Base-by-base conservation (phyloP, 1,139 yeast genomes). In the Diutina mesorugosa region DNA sequence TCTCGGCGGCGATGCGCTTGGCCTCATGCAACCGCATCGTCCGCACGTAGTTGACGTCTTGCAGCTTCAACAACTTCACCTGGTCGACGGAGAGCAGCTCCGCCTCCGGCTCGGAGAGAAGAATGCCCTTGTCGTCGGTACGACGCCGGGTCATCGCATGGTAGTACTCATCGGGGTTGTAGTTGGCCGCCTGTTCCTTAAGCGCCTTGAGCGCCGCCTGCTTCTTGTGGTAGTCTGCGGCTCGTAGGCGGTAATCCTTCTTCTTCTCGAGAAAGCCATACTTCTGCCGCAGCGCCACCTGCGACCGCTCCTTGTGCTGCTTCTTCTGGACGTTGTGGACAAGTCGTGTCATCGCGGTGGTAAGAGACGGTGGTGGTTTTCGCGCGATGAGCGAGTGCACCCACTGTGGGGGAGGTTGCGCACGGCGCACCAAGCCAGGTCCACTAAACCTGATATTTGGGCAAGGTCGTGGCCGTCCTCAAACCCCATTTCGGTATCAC, bases 131-230 rank as follows among this genome's bases (percentile, higher is more conserved):
- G 4, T 77, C 74, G 62, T 88, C 95, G 4, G 95, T 83, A 63
- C 76, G 78, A 60, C 77, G 76, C 30, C 78, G 76, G 51, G 85
- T 81, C 98, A 93, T 93, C 26, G 90, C 93, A 80, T 90, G 96
- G 70, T 90, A 90, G 72, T 87, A 93, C 69, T 93, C 99, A 77
- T 93, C 98, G n/a, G 95, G 96, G 67, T 93, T 93, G 63, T 90
- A 80, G 54, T 78, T 78, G 53, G 77, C 74, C 1, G 88, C 95
- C 68, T 90, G 90, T 55, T 77, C 77, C 64, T 88, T 81, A 60
- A 93, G 78, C 0, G 86, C 79, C 70, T 87, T 87, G 57, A 93
- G 72, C 29, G 93, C 90, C 26, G 89, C 88, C 69, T 93, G 91
- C 67, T 93, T 93, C 69, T 83, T 80, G 70, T 93, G 98, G 67